These are phyloP conservation scores for Pythium volutum DNA, from an alignment of 352 stramenopile genomes.

Conservation along the genomic window DNA sequence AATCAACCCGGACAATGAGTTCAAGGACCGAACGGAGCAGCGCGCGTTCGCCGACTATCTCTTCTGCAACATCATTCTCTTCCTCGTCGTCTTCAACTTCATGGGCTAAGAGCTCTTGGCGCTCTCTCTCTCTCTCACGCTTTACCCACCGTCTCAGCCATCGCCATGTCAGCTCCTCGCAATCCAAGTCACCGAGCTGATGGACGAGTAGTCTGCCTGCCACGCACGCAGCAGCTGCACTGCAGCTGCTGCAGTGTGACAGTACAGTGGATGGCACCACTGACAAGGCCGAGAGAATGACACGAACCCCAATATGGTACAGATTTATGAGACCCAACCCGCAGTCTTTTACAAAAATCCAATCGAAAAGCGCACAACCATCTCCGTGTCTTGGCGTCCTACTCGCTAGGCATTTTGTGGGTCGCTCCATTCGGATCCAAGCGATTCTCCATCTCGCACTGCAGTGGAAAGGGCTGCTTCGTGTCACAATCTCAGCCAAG, in stretches of 20 bases:
- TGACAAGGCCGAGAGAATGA: too few relatives aligned
- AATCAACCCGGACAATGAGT: slow-evolving; percentile 86
- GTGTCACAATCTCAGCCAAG: slow-evolving; percentile 19
- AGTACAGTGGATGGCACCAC: too few relatives aligned
- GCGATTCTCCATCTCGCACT: too few relatives aligned
- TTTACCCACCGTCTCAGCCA: neutral
- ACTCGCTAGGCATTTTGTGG: too few relatives aligned
- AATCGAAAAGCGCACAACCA: too few relatives aligned
- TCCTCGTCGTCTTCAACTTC: slow-evolving; percentile 93
- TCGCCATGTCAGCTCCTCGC: neutral
- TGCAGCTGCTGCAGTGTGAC: too few relatives aligned
- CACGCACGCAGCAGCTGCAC: too few relatives aligned
- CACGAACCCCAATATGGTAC: neutral
- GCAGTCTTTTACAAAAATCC: too few relatives aligned
- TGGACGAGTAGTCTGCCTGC: neutral
- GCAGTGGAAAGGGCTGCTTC: slow-evolving; percentile 18
- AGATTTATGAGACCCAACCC: neutral
- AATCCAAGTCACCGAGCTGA: neutral
- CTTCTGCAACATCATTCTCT: slow-evolving; percentile 92
- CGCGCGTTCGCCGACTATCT: slow-evolving; percentile 90
- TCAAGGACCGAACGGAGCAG: slow-evolving; percentile 78
- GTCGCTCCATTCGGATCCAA: neutral
- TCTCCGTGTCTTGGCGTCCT: too few relatives aligned
- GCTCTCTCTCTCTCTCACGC: neutral
- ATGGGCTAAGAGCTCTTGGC: slow-evolving; percentile 62